Percentiles rank a stretch among this genome's conserved stretches.
Conservation (phyloP, 768 basidiomycete species). For the Dacryopinax primogenitus region DNA sequence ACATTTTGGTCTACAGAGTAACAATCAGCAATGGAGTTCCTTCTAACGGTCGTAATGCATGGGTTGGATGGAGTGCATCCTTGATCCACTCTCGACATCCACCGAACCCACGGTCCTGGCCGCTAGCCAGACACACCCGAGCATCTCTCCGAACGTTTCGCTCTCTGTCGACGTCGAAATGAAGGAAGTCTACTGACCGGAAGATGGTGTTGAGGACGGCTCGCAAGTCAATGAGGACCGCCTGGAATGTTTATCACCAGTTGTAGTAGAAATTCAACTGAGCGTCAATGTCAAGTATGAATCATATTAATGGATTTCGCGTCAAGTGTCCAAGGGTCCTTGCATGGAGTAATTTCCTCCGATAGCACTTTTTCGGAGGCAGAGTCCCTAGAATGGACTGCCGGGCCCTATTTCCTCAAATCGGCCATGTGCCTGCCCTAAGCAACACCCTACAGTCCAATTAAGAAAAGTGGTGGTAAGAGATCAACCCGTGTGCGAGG, state of each 20-base stretch:
- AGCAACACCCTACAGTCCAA: no score
- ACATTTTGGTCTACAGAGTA: slow-evolving; percentile 22
- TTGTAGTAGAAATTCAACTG: no score
- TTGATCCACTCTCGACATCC: neutral
- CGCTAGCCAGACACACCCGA: neutral
- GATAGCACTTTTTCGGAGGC: no score
- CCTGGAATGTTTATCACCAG: neutral
- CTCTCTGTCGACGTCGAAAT: neutral
- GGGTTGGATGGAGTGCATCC: neutral
- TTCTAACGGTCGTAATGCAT: neutral
- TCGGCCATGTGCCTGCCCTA: no score
- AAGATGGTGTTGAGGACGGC: slow-evolving; percentile 3
- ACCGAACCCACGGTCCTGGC: neutral
- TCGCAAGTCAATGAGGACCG: neutral
- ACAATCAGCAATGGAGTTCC: neutral
- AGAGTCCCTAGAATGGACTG: no score
- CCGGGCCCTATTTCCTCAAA: no score
- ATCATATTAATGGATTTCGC: no score
- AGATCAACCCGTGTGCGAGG: no score
- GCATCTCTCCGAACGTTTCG: neutral
- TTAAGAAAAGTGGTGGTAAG: no score
- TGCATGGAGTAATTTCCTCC: no score
- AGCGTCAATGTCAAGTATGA: no score
- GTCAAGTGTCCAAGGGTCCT: no score
- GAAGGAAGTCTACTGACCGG: neutral